Base-by-base conservation (phyloP, 1,284 basidiomycete genomes). In the Athelia psychrophila region DNA sequence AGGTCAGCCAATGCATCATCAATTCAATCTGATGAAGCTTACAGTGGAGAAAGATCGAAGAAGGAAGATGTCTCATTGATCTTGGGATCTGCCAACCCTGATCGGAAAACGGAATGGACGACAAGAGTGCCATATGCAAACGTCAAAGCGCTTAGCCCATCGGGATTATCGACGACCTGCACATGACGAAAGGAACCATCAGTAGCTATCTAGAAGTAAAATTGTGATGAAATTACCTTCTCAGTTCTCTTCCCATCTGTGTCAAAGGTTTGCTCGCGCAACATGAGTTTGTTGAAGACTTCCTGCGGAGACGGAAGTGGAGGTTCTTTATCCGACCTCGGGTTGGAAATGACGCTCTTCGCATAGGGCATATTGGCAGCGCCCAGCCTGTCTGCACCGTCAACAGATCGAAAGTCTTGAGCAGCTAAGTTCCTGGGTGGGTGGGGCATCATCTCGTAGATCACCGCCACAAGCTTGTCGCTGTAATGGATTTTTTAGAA, bases 21-120 rank as follows among this genome's bases (percentile, higher is more conserved):
- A 51, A 60, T 53, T 58, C 67, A 70, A 19, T 70, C 55, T 6
- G 36, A 36, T 16, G 20, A 4, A 35, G 25, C 30, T 8, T 40
- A 30, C 27, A 33, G 16, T n/a, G 18, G 19, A 3, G 16, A 15
- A 32, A 30, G 23, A 38, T n/a, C 20, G 16, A 32, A 24, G 35
- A 16, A 48, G 10, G 78, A 80, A 30, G 75, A 77, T 3, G 83
- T 77, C 38, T 76, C 68, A 64, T 86, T 85, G 60, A 77, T 76
- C 36, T 61, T 68, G 54, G 63, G 65, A 50, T 77, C 66, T 2
- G 58, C 50, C 6, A 58, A 57, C 50, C 73, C 68, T 2, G 74
- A 74, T 15, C 72, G 62, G 67, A 79, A 79, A 9, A 79, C 58
- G 2, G 73, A 72, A 53, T 77, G 77, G 12, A 71, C 76, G 51